Evolutionary conservation across 768 basidiomycete species (phyloP).

Genomic region (Tubosaeta sp.): DNA sequence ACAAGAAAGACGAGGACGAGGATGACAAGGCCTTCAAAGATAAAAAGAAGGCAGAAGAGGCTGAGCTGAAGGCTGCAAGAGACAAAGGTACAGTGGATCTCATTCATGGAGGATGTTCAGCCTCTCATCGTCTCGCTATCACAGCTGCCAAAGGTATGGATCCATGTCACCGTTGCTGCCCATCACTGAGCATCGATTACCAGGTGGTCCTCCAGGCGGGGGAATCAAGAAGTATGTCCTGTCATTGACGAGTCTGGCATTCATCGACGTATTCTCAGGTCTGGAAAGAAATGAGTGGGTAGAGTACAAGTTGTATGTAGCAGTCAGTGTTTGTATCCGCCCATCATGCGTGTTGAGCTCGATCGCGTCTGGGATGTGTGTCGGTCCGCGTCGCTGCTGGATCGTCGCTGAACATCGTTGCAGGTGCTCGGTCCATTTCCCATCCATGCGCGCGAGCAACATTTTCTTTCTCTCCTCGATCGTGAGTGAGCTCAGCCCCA

Average conservation of each 20-base stretch:
- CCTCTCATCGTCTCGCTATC: not conserved
- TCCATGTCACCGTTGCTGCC: not conserved
- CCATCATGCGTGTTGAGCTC: constrained; percentile 19
- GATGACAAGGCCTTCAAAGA: constrained; percentile 72
- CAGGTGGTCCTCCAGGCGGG: constrained; percentile 64
- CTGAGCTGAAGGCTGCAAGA: constrained; percentile 65
- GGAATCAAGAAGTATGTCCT: constrained; percentile 83
- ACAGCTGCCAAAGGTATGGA: constrained; percentile 30
- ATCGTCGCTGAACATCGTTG: not conserved
- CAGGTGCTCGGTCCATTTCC: constrained; percentile 83
- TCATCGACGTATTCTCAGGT: constrained; percentile 36
- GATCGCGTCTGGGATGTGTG: constrained; percentile 29
- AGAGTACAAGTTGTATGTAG: not conserved
- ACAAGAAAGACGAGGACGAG: constrained; percentile 65
- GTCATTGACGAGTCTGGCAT: constrained; percentile 3
- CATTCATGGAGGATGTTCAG: not conserved
- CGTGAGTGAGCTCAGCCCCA: constrained; percentile 37
- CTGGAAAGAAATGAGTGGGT: constrained; percentile 60
- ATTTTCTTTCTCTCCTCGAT: constrained; percentile 70
- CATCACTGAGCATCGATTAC: not conserved
- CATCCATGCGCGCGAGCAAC: constrained; percentile 78
- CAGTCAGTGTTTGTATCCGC: not conserved
- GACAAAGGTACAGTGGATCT: constrained; percentile 60
- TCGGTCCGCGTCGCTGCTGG: not conserved
- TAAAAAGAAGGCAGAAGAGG: constrained; percentile 71